Evolutionary conservation across 1,139 yeast species (phyloP), one percentile per base, ranked within the genome.

Genomic region (Pichia sp.): DNA sequence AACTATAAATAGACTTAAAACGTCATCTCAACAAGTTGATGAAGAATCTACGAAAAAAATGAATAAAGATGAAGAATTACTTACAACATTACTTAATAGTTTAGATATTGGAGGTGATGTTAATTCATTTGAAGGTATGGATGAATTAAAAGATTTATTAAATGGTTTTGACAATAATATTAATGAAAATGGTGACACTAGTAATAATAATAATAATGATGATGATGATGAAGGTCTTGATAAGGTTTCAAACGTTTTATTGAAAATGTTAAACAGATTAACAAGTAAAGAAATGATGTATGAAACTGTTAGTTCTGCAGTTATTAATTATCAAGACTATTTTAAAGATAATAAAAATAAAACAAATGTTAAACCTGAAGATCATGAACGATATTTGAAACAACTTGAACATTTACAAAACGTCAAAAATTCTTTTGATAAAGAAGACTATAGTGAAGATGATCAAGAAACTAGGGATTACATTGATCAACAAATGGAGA

Each of bases 231-330:
- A 61, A 9, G 76, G 68, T 9, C 71, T 64, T 25, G 82, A 76
- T 27, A 78, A 57, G 80, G 76, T 70, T 72, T 74, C 84, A 43
- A 78, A 80, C 51, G 70, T 90, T 38, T 70, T 90, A 51, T 75
- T 77, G 27, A 89, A 85, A 43, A 82, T 90, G 82, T 72, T 92
- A 58, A 83, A 82, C 50, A 94, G 87, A 61, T 74, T 92, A 63
- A 79, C 94, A 22, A 81, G 95, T 7, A 90, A 87, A 61, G 94
- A 83, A 47, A 87, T 90, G 29, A 71, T 92, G 40, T 90, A 87
- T 60, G 95, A 85, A 55, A 96, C 97, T 2, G 76, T 92, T 66
- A 84, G 82, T 58, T 96, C 87, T 50, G 73, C 90, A 63, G 78
- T 82, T 52, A 67, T 71, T 23, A 87, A 86, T 54, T 81, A 78